Evolutionary conservation across 2,329 filamentous ascomycete species (phyloP), one percentile per base, ranked within the genome.

Genomic region (Trichoderma polysporum): DNA sequence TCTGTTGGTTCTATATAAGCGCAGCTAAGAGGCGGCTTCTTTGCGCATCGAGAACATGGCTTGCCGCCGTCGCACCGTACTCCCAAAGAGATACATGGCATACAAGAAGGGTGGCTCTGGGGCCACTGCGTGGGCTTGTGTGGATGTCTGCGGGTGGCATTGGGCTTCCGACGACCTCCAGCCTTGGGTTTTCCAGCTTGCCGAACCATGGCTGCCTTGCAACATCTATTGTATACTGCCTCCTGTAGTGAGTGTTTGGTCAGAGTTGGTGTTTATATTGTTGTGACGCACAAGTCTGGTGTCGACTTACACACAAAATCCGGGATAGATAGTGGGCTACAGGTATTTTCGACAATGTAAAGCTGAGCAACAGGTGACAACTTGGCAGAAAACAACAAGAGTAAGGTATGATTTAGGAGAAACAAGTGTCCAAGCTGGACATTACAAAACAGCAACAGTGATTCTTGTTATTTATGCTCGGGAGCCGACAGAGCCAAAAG

Each of bases 1-100:
- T 17, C 12, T 1, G 5, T 10, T 19, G 41, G 41, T 8, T 45
- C 41, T 45, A 19, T 19, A 22, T 45, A 45, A 9, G 12, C 41
- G 5, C 78, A 80, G 12, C 79, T 73, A n/a, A n/a, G n/a, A n/a
- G n/a, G n/a, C 65, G 69, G n/a, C 57, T 45, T 45, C 9, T 19
- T 19, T 19, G 19, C 41, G n/a, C 41, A 45, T 9, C 22, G 41
- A 9, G 41, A 45, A 19, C 41, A 45, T 12, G 41, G 41, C n/a
- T 10, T 45, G 8, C 22, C 41, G 41, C 41, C 41, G n/a, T 45
- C 22, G n/a, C 41, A 45, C n/a, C 41, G 41, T 10, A 9, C 41
- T 45, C 41, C 41, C 12, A 45, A 10, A 45, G n/a, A 19, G 41
- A 17, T 17, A 45, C 41, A 45, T 10, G n/a, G 19, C 22, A 45